Evolutionary conservation across 2,329 filamentous ascomycete species (phyloP).

Genomic region (Fonsecaea nubica): DNA sequence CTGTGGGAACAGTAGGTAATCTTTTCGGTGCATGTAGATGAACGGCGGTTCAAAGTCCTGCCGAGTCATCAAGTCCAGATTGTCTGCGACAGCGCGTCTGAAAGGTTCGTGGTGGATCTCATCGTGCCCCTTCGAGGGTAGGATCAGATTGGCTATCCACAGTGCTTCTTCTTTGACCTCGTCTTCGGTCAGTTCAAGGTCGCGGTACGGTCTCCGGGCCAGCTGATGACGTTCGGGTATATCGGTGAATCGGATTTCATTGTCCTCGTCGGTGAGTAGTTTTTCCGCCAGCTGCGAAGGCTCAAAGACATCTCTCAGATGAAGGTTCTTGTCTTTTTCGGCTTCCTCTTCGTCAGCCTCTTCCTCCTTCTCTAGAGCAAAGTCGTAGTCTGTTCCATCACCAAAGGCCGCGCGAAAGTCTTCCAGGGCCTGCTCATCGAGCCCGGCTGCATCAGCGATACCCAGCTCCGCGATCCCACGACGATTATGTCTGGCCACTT

Average conservation of each 20-base stretch:
- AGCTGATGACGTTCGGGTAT: conserved; percentile 94
- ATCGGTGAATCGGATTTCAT: conserved; percentile 84
- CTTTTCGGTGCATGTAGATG: conserved; percentile 97
- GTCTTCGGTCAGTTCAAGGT: conserved; percentile 78
- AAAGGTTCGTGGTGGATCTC: conserved; percentile 80
- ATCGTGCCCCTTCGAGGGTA: conserved; percentile 81
- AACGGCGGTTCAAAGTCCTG: conserved; percentile 96
- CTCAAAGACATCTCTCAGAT: conserved; percentile 98
- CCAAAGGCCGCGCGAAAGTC: conserved; percentile 97
- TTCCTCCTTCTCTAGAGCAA: conserved; percentile 88
- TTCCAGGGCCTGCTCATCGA: conserved; percentile 91
- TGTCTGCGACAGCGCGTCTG: conserved; percentile 84
- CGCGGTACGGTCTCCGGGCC: conserved; percentile 84
- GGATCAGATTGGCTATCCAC: conserved; percentile 91
- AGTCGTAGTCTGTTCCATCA: conserved; percentile 93
- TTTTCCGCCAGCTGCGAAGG: conserved; percentile 93
- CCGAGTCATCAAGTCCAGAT: conserved; percentile 91
- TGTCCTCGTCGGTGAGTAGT: conserved; percentile 94
- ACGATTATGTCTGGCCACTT: conserved; percentile 77
- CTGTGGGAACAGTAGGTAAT: conserved; percentile 91
- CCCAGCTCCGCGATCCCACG: conserved; percentile 70
- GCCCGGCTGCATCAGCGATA: conserved; percentile 78
- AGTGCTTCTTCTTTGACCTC: conserved; percentile 87
- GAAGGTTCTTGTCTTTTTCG: conserved; percentile 80
- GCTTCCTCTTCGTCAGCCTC: conserved; percentile 79